Conservation (phyloP, 1,284 basidiomycete species). For the Ceratobasidium sp. region DNA sequence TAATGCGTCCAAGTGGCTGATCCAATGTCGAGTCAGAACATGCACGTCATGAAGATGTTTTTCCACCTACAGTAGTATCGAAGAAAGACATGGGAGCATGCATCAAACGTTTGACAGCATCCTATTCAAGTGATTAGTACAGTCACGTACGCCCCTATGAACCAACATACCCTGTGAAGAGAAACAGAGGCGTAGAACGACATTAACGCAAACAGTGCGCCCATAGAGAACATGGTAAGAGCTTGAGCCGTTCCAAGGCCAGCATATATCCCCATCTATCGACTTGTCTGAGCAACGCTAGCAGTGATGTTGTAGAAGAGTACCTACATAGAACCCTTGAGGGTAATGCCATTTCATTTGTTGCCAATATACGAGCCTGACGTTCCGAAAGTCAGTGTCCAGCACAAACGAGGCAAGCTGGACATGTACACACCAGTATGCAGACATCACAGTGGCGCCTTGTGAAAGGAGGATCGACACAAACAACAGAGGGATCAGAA, state of each 20-base stretch:
- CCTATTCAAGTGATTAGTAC: conserved; percentile 47
- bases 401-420: background rate
- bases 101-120: conserved; percentile 67
- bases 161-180: conserved; percentile 54
- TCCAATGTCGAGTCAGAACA: conserved; percentile 7
- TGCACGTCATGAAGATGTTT: conserved; percentile 2
- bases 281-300: background rate
- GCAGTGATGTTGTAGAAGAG: background rate
- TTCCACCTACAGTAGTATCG: conserved; percentile 72
- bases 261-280: conserved; percentile 59
- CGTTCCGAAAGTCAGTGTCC: background rate
- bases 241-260: conserved; percentile 58
- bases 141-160: background rate
- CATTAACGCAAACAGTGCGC: conserved; percentile 54
- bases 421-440: conserved; percentile 23
- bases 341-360: conserved; percentile 44
- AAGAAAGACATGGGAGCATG: conserved; percentile 88
- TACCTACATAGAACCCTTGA: conserved; percentile 51
- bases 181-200: conserved; percentile 68
- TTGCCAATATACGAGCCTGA: conserved; percentile 48
- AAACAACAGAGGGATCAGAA: conserved; percentile 34
- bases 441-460: conserved; percentile 35
- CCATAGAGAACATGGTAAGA: conserved; percentile 58
- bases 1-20: conserved; percentile 85
- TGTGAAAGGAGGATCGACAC: conserved; percentile 24